A percentile compares a stretch with the other conserved stretches of the same genome.
Conservation (phyloP, 345 rosid genomes). For the Arabis hirsuta region DNA sequence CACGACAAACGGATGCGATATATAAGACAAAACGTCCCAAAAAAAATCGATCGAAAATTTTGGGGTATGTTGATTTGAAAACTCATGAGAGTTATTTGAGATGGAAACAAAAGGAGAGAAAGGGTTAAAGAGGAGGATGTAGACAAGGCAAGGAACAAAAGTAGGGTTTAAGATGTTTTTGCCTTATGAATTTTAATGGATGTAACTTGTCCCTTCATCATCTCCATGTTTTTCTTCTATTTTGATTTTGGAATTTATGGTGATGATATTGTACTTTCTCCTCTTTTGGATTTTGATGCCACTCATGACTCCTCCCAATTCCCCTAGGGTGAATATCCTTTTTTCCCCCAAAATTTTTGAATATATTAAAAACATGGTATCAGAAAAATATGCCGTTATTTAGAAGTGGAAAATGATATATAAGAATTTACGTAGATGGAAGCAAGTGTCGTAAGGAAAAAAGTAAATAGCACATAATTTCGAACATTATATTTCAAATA, state of each 20-base stretch:
- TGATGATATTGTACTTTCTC: conserved; percentile 31
- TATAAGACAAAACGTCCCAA: conserved; percentile 42
- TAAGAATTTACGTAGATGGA: background rate
- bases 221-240: conserved; percentile 35
- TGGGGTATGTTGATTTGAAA: conserved; percentile 39
- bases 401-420: background rate
- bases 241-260: conserved; percentile 36
- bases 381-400: background rate
- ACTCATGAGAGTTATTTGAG: conserved; percentile 34
- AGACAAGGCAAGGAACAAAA: conserved; percentile 42
- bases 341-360: too few relatives aligned
- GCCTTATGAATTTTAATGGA: conserved; percentile 28
- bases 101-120: conserved; percentile 43
- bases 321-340: background rate
- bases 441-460: background rate
- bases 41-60: background rate
- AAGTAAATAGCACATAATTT: background rate
- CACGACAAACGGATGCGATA: conserved; percentile 37
- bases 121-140: conserved; percentile 31
- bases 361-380: background rate
- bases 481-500: background rate
- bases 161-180: conserved; percentile 47
- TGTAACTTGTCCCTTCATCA: conserved; percentile 43
- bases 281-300: conserved; percentile 40
- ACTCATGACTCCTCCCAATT: conserved; percentile 22